Evolutionary conservation across 805 yeast species (phyloP), one percentile per base, ranked within the genome.

Genomic region (Yamadazyma phyllophila): DNA sequence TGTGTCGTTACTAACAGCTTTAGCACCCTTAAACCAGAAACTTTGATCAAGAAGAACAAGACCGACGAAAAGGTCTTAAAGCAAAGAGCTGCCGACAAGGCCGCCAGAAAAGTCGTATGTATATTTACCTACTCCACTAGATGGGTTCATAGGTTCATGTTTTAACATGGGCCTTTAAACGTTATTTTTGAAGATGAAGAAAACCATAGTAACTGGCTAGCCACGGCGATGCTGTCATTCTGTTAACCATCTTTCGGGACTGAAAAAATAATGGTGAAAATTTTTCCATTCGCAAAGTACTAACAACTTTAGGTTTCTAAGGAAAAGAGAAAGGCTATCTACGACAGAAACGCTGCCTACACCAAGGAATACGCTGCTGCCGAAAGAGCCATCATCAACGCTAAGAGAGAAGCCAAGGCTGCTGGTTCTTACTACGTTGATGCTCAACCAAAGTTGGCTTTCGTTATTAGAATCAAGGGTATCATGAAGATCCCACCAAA

Each of bases 391-490:
- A 74, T 86, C 66, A 75, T 86, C 70, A 78, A 79, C 48, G 95
- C 96, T 66, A 84, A 84, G 82, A 88, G 96, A 76, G 88, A 86
- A 58, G 97, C 97, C 62, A 88, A 86, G 82, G 91, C 92, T 73
- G 77, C 83, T 68, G 96, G 95, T 74, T 83, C 94, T 67, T 88
- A 84, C 89, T 91, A 83, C 81, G 95, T 89, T 65, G 89, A 83
- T 68, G 97, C 96, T 74, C 92, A 91, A 83, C 82, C 84, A 68
- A 90, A 88, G 78, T 85, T 91, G 68, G 96, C 88, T 60, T 89
- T 91, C 74, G 96, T 91, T 69, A 83, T 91, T 75, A 89, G 98
- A 86, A 91, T 91, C 85, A 91, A 91, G 92, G 97, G 97, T 91
- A 88, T 91, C 76, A 87, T 81, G 91, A 91, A 90, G 86, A 89